A percentile compares a stretch with the other conserved stretches of the same genome.
Evolutionary conservation across 495 filamentous ascomycete species (phyloP).

Genomic region (Penicillium argentinense): DNA sequence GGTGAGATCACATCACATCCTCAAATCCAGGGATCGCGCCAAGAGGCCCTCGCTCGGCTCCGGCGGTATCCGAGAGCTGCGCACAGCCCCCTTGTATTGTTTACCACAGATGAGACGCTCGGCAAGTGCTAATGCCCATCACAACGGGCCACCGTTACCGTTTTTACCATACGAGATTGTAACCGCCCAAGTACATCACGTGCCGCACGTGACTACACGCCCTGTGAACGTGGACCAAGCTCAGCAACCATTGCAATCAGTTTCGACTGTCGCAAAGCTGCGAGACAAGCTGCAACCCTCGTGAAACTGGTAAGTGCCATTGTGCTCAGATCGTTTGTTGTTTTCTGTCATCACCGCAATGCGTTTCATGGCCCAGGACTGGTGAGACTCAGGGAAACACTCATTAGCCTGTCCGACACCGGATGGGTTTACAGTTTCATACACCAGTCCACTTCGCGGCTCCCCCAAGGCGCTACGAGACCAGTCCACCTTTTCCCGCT

Average conservation of each 20-base stretch:
- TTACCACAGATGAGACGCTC: neutral
- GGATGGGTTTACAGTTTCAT: conserved; percentile 13
- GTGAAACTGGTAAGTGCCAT: neutral
- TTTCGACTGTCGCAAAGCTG: neutral
- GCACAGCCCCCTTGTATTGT: conserved; percentile 8
- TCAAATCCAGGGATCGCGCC: too few species aligned
- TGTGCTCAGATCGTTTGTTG: too few species aligned
- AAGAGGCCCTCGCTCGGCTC: conserved; percentile 13
- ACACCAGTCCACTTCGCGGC: conserved; percentile 18
- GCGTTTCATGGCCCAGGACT: too few species aligned
- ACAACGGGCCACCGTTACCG: too few species aligned
- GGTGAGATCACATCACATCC: too few species aligned
- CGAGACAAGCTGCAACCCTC: neutral
- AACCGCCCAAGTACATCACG: neutral
- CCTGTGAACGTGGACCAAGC: too few species aligned
- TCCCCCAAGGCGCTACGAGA: conserved; percentile 2
- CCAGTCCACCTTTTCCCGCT: conserved; percentile 17
- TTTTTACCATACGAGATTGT: neutral
- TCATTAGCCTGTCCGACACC: conserved; percentile 24
- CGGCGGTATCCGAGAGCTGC: conserved; percentile 27
- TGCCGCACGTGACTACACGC: neutral
- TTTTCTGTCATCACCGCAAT: too few species aligned
- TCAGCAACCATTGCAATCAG: neutral
- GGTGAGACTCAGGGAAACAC: too few species aligned
- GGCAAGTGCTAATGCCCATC: too few species aligned